Base-by-base conservation (phyloP, 805 yeast genomes). In the Pichia eremophila region DNA sequence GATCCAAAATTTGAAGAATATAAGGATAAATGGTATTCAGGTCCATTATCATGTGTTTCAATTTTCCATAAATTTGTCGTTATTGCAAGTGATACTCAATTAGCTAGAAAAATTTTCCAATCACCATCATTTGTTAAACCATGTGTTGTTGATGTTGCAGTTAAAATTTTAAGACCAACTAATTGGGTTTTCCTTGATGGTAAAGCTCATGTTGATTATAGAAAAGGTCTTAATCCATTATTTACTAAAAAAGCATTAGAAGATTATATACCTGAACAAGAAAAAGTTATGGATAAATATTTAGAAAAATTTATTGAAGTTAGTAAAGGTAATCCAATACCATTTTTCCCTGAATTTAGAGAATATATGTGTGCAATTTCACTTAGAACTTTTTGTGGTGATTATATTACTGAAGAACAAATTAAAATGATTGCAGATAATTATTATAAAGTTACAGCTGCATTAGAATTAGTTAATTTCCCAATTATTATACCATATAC, bases 151-250 rank as follows among this genome's bases (percentile, higher is more conserved):
- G 99, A 93, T 64, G 98, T 89, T 46, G 99, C 99, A 19, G 75
- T 82, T 53, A 93, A 93, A 69, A 87, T 93, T 55, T 72, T 93
- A 60, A 81, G 98, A 68, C 97, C 98, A 42, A 75, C 91, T 41
- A 93, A 91, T 72, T 93, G 99, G 99, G 99, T 93, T 36, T 93
- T 93, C 66, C 69, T 89, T 60, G 99, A 93, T 62, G 99, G 99
- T 57, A 89, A 89, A 69, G 95, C 82, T 34, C 99, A 93, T 60
- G 79, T 81, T 49, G 99, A 93, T 67, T 93, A 91, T 70, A 82
- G 99, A 69, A 81, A 81, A 65, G 81, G 93, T 14, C 72, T 93
- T 62, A 91, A 93, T 64, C 95, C 95, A 8, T 73, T 93, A 50
- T 93, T 93, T 69, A 83, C 95, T 15, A 79, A 79, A 53, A 73